These are phyloP conservation scores for Sporobolomyces roseus DNA, from an alignment of 768 basidiomycete genomes.

Conservation along the genomic window DNA sequence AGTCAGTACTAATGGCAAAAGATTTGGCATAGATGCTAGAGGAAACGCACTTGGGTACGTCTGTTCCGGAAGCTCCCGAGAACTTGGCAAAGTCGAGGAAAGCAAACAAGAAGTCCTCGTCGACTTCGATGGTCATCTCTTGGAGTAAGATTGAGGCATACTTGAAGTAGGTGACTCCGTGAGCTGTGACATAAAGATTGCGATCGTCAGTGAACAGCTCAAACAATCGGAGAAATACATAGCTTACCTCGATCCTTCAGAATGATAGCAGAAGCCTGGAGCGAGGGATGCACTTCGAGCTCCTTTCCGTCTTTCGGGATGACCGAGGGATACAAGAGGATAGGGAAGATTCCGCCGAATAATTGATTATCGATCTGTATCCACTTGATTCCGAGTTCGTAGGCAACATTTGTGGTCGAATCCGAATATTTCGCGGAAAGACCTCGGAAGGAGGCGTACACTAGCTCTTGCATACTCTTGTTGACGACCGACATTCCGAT, in stretches of 20 bases:
- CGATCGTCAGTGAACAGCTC: too few relatives aligned
- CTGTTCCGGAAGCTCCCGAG: constrained; percentile 85
- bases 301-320: constrained; percentile 70
- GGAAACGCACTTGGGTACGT: constrained; percentile 46
- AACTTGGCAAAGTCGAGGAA: constrained; percentile 87
- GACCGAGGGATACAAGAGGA: constrained; percentile 89
- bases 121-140: constrained; percentile 89
- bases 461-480: constrained; percentile 76
- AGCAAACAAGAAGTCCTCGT: constrained; percentile 92
- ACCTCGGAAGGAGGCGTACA: constrained; percentile 74
- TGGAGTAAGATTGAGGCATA: constrained; percentile 92
- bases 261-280: constrained; percentile 82
- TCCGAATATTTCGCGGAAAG: constrained; percentile 80
- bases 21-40: too few relatives aligned
- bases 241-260: constrained; percentile 88
- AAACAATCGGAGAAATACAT: too few relatives aligned
- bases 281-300: constrained; percentile 76
- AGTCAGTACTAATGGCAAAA: neutral
- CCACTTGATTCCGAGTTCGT: constrained; percentile 74
- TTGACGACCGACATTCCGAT: constrained; percentile 90
- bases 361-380: constrained; percentile 96
- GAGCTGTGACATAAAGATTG: constrained; percentile 61
- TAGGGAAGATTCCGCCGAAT: constrained; percentile 90
- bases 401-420: constrained; percentile 70
- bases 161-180: constrained; percentile 96